A percentile compares a stretch with the other conserved stretches of the same genome.
phyloP scores from a whole-genome alignment of 2,329 filamentous ascomycete species.

The Lasiodiplodia sp. region DNA sequence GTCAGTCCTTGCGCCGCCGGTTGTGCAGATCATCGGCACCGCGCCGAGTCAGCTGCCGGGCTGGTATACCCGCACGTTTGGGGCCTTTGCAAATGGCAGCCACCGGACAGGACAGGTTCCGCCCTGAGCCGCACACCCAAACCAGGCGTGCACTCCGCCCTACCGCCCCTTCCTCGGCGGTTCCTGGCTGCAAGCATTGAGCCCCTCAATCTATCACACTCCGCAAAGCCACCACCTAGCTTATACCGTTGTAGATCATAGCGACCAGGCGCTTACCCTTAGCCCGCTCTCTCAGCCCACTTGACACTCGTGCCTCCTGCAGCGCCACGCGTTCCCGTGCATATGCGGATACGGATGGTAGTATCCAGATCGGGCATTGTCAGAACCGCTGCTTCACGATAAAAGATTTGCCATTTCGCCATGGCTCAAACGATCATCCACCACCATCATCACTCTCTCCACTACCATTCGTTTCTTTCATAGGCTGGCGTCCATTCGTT shows the following conservation, averaged over 20 bases:
- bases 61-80: neutral
- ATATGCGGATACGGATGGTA: neutral
- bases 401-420: constrained; percentile 24
- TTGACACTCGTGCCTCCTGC: neutral
- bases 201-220: constrained; percentile 17
- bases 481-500: constrained; percentile 9
- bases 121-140: neutral
- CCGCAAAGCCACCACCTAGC: neutral
- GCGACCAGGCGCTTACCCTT: neutral
- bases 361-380: neutral
- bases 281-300: constrained; percentile 1
- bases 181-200: constrained; percentile 3
- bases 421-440: neutral
- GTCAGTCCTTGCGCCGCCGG: constrained; percentile 9
- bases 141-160: neutral
- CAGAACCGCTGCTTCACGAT: neutral
- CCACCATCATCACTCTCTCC: constrained; percentile 14
- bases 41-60: neutral
- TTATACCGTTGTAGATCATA: neutral
- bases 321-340: constrained; percentile 18
- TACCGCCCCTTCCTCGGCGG: constrained; percentile 13
- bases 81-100: constrained; percentile 8
- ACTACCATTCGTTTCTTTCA: neutral
- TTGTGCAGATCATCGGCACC: constrained; percentile 18
- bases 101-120: neutral